phyloP scores from a whole-genome alignment of 164 flowering plant species.

The Vitis vinifera region DNA sequence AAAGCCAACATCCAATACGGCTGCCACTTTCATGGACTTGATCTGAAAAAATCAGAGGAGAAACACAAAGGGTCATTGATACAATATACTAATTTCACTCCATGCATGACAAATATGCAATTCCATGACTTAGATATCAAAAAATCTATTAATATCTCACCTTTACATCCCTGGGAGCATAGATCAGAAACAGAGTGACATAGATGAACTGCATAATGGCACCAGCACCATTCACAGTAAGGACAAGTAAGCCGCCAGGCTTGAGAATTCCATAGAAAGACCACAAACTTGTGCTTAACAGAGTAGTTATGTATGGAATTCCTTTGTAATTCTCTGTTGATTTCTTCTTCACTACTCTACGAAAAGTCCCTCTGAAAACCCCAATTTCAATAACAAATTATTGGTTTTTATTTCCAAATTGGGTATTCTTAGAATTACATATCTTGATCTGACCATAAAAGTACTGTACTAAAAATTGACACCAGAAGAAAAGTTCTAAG shows the following conservation, averaged over 20 bases:
- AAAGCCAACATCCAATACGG: conserved; percentile 39
- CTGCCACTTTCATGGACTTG: conserved; percentile 41
- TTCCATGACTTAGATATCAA: neutral
- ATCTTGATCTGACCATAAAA: no score
- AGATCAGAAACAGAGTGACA: conserved; percentile 60
- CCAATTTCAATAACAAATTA: neutral
- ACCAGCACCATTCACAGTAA: conserved; percentile 71
- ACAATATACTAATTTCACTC: neutral
- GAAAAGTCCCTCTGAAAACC: conserved; percentile 46
- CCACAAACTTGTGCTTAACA: conserved; percentile 72
- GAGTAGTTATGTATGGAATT: conserved; percentile 58
- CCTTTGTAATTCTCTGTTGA: conserved; percentile 69
- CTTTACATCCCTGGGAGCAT: conserved; percentile 58
- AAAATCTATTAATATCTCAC: conserved; percentile 19
- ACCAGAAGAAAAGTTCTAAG: no score
- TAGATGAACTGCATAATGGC: conserved; percentile 52
- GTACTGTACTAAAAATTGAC: no score
- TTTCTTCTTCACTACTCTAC: conserved; percentile 61
- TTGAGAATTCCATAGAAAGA: conserved; percentile 73
- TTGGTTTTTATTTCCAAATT: neutral
- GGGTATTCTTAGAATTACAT: no score
- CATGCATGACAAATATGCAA: neutral
- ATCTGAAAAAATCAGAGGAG: conserved; percentile 31
- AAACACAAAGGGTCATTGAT: neutral
- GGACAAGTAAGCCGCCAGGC: conserved; percentile 60